Percentiles rank a stretch among this genome's conserved stretches.
Evolutionary conservation across 805 yeast genomes (phyloP).

Genomic region (Torulaspora maleeae): DNA sequence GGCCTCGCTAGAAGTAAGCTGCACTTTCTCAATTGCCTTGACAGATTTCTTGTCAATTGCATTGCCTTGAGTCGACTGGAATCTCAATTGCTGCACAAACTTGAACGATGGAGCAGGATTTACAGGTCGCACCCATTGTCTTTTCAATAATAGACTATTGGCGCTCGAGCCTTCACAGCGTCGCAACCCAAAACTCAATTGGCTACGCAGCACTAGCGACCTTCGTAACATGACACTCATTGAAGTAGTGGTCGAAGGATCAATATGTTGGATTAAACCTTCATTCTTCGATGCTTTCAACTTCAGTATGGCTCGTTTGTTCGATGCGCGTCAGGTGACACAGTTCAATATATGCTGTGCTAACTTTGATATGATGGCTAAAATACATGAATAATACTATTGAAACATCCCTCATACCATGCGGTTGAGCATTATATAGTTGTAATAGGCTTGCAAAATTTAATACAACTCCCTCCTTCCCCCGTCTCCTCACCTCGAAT

Average conservation of each 20-base stretch:
- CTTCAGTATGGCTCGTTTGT: background rate
- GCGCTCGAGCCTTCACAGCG: background rate
- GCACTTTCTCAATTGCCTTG: constrained; percentile 2
- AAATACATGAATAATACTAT: constrained; percentile 4
- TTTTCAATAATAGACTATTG: background rate
- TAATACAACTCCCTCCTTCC: background rate
- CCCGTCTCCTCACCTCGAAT: constrained; percentile 13
- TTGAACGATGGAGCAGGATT: background rate
- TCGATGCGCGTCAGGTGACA: constrained; percentile 6
- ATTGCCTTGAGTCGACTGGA: background rate
- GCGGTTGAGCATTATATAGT: background rate
- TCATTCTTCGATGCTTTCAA: background rate
- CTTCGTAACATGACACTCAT: constrained; percentile 1
- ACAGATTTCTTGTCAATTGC: background rate
- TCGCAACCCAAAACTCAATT: constrained; percentile 2
- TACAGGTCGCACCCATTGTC: constrained; percentile 1
- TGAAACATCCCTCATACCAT: background rate
- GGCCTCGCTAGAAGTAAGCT: constrained; percentile 34
- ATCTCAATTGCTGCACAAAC: background rate
- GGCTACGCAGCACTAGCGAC: background rate
- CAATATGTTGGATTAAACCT: background rate
- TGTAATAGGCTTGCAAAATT: background rate
- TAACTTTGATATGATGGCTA: background rate
- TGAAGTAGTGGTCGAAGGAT: background rate
- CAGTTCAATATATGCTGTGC: background rate